phyloP scores from a whole-genome alignment of 805 yeast species.

The Pichia exigua region DNA sequence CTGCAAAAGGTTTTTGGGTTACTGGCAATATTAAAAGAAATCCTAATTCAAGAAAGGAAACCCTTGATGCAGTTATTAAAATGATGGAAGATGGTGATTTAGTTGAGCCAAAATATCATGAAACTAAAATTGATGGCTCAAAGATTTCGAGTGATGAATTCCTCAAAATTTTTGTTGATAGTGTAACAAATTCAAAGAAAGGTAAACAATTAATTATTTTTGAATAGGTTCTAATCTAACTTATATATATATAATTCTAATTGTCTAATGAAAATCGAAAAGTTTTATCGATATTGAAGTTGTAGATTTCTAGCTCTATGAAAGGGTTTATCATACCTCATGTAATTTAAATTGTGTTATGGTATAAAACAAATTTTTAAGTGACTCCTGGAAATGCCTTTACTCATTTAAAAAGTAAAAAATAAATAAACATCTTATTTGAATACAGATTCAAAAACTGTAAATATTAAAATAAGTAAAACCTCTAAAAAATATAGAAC shows the following conservation, averaged over 20 bases:
- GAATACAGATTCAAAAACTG: too few species aligned
- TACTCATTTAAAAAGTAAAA: too few species aligned
- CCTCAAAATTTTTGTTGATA: constrained; percentile 34
- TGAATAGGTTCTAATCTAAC: constrained; percentile 12
- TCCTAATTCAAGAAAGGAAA: constrained; percentile 51
- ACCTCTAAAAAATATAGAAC: too few species aligned
- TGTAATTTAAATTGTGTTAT: too few species aligned
- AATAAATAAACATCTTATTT: too few species aligned
- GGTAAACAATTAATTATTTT: constrained; percentile 39
- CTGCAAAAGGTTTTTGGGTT: constrained; percentile 90
- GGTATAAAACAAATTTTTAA: too few species aligned
- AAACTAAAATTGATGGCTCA: constrained; percentile 27
- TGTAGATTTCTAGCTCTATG: neutral
- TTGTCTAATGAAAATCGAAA: neutral
- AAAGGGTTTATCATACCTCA: too few species aligned
- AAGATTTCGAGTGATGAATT: constrained; percentile 35
- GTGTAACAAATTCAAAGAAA: constrained; percentile 32
- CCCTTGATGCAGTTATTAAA: constrained; percentile 47
- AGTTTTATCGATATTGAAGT: neutral
- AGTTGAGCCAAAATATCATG: constrained; percentile 37
- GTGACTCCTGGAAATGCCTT: too few species aligned
- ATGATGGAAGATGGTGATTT: constrained; percentile 54
- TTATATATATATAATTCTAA: neutral
- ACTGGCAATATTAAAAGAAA: constrained; percentile 54
- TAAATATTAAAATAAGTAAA: too few species aligned